These are phyloP conservation scores for Hypoxylon rickii DNA, from an alignment of 495 filamentous ascomycete species.

Conservation along the genomic window DNA sequence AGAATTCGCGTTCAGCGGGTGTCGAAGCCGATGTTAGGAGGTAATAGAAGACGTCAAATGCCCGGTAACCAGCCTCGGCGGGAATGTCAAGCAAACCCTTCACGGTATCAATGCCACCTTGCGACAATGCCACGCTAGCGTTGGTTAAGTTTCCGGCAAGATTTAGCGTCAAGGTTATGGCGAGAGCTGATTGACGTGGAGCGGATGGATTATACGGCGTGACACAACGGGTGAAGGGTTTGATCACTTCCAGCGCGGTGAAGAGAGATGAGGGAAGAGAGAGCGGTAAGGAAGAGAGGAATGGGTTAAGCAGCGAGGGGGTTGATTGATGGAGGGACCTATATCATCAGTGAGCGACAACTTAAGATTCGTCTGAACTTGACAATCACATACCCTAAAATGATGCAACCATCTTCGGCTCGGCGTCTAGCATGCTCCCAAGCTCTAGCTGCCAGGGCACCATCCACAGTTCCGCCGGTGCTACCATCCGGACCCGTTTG, in stretches of 20 bases:
- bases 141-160: constrained; percentile 78
- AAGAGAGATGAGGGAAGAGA: constrained; percentile 72
- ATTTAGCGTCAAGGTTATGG: constrained; percentile 78
- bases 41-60: constrained; percentile 99
- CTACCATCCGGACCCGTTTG: constrained; percentile 67
- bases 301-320: constrained; percentile 81
- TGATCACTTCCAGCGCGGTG: constrained; percentile 75
- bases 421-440: constrained; percentile 97
- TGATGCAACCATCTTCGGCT: constrained; percentile 93
- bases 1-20: constrained; percentile 85
- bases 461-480: constrained; percentile 77
- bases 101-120: constrained; percentile 83
- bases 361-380: background rate
- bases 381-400: constrained; percentile 68
- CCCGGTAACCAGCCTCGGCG: constrained; percentile 77
- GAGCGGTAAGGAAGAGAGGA: constrained; percentile 79
- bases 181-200: constrained; percentile 79
- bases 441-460: constrained; percentile 75
- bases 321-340: constrained; percentile 88
- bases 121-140: constrained; percentile 77
- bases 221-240: constrained; percentile 83
- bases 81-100: constrained; percentile 84
- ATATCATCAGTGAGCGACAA: constrained; percentile 18
- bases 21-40: constrained; percentile 88
- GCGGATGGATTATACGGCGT: constrained; percentile 88